phyloP scores from a whole-genome alignment of 345 rosid species.

The Hibiscus mutabilis region DNA sequence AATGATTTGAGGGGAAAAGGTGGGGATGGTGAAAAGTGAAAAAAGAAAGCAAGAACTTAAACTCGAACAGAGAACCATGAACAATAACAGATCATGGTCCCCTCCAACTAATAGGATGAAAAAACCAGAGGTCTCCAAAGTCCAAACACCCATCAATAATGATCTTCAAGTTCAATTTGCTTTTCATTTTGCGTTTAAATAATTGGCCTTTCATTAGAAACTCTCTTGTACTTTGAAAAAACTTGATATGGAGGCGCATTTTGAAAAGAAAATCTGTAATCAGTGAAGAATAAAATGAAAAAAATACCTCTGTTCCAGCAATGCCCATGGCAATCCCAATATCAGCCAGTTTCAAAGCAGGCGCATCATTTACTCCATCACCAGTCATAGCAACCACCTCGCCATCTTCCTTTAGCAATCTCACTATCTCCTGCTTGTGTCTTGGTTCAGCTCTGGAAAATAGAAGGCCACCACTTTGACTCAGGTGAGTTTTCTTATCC shows the following conservation, averaged over 20 bases:
- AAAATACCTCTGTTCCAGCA: constrained; percentile 54
- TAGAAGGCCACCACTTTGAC: constrained; percentile 37
- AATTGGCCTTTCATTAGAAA: not conserved
- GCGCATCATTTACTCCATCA: constrained; percentile 68
- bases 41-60: not conserved
- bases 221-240: not conserved
- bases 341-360: constrained; percentile 59
- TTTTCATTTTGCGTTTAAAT: not conserved
- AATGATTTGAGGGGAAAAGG: not conserved
- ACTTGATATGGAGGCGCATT: not conserved
- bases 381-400: constrained; percentile 74
- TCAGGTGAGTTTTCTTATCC: constrained; percentile 30
- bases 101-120: not conserved
- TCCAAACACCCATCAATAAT: not conserved
- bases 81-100: not conserved
- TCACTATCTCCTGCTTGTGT: constrained; percentile 48
- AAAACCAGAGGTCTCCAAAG: not conserved
- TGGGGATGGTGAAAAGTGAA: not conserved
- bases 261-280: not conserved
- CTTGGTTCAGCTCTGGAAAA: constrained; percentile 49
- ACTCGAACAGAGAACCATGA: constrained; percentile 1
- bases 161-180: not conserved
- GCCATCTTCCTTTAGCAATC: constrained; percentile 48
- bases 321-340: constrained; percentile 72
- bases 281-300: not conserved